Base-by-base conservation (phyloP, 192 early-diverging fungal genomes). In the Chytriomyces sp. region DNA sequence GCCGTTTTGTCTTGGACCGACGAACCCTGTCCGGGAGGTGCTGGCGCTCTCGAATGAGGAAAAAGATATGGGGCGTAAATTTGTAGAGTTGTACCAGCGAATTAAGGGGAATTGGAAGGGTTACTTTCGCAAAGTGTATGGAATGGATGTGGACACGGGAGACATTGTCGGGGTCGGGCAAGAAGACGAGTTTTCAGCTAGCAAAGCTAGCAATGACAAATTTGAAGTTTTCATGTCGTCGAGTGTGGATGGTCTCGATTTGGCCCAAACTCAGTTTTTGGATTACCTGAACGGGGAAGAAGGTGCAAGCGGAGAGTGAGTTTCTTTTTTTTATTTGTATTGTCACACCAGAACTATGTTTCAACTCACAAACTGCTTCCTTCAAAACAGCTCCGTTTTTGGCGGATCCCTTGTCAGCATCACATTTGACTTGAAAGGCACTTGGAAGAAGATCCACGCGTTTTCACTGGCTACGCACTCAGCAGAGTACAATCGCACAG, bases 261-360 rank as follows among this genome's bases (percentile, higher is more conserved):
- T 23, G n/a, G 50, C 16, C 9, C 70, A 72, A 28, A 72, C 60
- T 72, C 47, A 59, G 53, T 61, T 72, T 28, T n/a, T 72, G n/a
- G 70, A 72, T 43, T 72, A 23, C 60, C 28, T 72, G 70, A 72
- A 72, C 28, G 70, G 70, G 1, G 70, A 72, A 47, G n/a, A 46
- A 13, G 67, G 43, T 3, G 16, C 20, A n/a, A 20, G 53, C 53
- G 13, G 20, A 0, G 13, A 20, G 20, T 57, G 53, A 20, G 53
- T 57, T 57, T 5, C 16, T 57, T 57, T n/a, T 20, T 20, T 3
- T n/a, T n/a, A n/a, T n/a, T n/a, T 57, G 53, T 57, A 2, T 57
- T 35, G 35, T 35, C 35, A 35, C 35, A 35, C 35, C 35, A 35
- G 35, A 35, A 57, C 2, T 57, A 28, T 18, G 13, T 57, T 20